Evolutionary conservation across 75 land plant genomes (phyloP), one percentile per base, ranked within the genome.

Genomic region (Sequoia sempervirens): DNA sequence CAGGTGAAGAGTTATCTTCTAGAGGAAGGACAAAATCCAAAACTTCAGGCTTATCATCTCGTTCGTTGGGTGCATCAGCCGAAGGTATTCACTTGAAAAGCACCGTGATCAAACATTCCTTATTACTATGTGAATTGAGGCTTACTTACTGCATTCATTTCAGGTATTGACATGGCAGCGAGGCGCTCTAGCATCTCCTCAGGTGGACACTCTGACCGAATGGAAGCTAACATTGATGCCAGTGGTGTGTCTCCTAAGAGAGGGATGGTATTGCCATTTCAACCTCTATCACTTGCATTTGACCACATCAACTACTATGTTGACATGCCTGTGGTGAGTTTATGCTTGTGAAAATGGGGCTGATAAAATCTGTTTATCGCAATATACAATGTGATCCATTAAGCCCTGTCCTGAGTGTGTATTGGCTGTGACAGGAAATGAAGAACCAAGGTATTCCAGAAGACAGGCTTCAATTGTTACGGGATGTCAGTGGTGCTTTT

Each of bases 221-320:
- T 84, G 0, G 85, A 84, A 32, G 85, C 58, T 37, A 50, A 58
- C 34, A 30, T 40, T 45, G 69, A 43, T 13, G 75, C 88, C 36
- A 76, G 40, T 26, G 88, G 79, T 40, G 79, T 81, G 17, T 43
- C 37, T 81, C 10, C 85, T 23, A 87, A 52, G 79, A 87, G 89
- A 64, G 94, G 97, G 85, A 94, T 95, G 96, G 89, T 95, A 68
- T 83, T 95, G 54, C 97, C 97, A 11, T 95, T 95, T 83, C 85
- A 91, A 66, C 94, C 97, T 30, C 81, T 94, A 14, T 87, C 97
- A n/a, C 86, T 95, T 9, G 86, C 97, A 36, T 95, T 95, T 85
- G 81, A 90, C 73, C 90, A 95, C 64, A 81, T 95, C 82, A 92
- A 90, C 79, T 95, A 95, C 92, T 91, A 85, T 80, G 93, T 95